Conservation (phyloP, 129 eudicot genomes). For the Dittrichia graveolens region DNA sequence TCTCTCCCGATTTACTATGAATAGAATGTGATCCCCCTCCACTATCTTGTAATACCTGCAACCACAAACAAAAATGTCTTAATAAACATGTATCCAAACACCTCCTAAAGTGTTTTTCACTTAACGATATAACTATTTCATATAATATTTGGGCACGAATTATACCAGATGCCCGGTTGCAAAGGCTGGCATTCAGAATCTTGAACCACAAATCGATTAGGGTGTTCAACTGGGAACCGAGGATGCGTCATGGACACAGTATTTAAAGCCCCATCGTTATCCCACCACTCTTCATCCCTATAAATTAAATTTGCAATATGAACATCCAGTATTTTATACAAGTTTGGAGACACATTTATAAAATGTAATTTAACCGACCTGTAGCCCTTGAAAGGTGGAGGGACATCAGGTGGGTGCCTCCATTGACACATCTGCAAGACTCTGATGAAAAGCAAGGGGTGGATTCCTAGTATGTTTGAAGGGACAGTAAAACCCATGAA, state of each 20-base stretch:
- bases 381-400: constrained; percentile 96
- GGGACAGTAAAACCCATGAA: constrained; percentile 69
- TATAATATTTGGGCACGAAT: not conserved
- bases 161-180: constrained; percentile 93
- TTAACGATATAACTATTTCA: too few relatives aligned
- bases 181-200: constrained; percentile 91
- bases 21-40: constrained; percentile 90
- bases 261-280: constrained; percentile 94
- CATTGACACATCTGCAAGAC: constrained; percentile 93
- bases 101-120: not conserved
- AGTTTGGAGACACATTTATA: not conserved
- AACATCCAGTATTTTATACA: not conserved
- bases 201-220: constrained; percentile 59
- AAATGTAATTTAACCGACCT: constrained; percentile 40
- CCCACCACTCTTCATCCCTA: constrained; percentile 99
- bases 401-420: constrained; percentile 78
- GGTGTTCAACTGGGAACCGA: constrained; percentile 85
- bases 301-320: constrained; percentile 13
- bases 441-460: constrained; percentile 81
- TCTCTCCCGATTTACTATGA: constrained; percentile 88
- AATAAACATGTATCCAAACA: not conserved
- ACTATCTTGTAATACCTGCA: constrained; percentile 96
- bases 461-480: constrained; percentile 74
- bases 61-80: not conserved
- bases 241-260: constrained; percentile 94